These are phyloP conservation scores for Leccinum ochraceum DNA, from an alignment of 768 basidiomycete genomes.

Conservation along the genomic window DNA sequence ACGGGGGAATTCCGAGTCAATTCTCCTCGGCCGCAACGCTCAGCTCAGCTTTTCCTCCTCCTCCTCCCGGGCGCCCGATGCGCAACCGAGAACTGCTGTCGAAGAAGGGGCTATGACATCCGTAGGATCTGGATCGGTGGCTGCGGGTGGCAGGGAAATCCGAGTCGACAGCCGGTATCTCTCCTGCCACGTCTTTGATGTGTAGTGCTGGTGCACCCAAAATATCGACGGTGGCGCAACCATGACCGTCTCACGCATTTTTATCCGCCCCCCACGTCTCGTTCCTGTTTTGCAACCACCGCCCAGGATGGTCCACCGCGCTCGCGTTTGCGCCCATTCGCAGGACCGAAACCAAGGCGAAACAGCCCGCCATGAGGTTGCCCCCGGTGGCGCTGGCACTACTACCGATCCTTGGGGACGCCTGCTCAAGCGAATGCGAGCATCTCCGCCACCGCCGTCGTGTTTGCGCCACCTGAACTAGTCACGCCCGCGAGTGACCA, in stretches of 20 bases:
- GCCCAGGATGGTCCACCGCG: constrained; percentile 81
- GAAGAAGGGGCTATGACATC: constrained; percentile 29
- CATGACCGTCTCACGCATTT: constrained; percentile 30
- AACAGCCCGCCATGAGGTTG: constrained; percentile 40
- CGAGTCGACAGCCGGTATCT: constrained; percentile 50
- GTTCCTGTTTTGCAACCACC: background rate
- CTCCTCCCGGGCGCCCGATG: constrained; percentile 21
- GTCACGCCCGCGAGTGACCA: constrained; percentile 34
- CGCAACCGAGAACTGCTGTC: constrained; percentile 22
- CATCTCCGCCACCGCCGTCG: constrained; percentile 59
- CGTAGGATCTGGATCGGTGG: constrained; percentile 33
- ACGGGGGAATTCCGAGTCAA: no score
- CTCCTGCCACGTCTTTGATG: constrained; percentile 37
- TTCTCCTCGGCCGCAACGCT: no score
- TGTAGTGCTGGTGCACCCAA: constrained; percentile 23
- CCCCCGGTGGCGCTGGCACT: constrained; percentile 52
- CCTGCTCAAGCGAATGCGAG: constrained; percentile 28
- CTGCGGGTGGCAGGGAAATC: constrained; percentile 38
- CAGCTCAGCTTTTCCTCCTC: no score
- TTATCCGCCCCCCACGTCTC: constrained; percentile 3
- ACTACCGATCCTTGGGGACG: constrained; percentile 5
- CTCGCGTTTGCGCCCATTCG: constrained; percentile 87
- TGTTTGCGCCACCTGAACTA: constrained; percentile 68
- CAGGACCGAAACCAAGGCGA: constrained; percentile 60
- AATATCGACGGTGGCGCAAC: constrained; percentile 39